phyloP scores from a whole-genome alignment of 2,329 filamentous ascomycete genomes.

The Mycosphaerella sp. region DNA sequence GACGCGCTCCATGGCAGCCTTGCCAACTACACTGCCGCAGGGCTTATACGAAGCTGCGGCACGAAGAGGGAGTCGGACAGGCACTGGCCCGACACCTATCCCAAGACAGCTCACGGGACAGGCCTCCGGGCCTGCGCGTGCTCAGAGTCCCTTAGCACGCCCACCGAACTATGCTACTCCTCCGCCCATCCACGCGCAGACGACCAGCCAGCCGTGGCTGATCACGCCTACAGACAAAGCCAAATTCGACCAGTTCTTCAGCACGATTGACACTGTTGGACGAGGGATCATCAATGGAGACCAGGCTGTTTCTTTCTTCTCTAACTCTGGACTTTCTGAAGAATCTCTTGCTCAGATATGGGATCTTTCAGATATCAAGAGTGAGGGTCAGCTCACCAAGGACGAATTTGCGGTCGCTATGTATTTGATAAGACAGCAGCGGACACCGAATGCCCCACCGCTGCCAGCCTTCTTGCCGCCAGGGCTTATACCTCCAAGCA shows the following conservation, averaged over 20 bases:
- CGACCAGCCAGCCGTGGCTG: slow-evolving; percentile 67
- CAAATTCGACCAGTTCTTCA: slow-evolving; percentile 82
- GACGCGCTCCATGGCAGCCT: slow-evolving; percentile 67
- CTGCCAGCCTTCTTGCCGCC: slow-evolving; percentile 73
- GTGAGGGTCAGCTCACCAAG: slow-evolving; percentile 72
- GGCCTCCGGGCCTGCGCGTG: slow-evolving; percentile 43
- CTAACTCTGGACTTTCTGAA: slow-evolving; percentile 82
- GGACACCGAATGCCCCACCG: slow-evolving; percentile 61
- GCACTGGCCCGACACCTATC: slow-evolving; percentile 48
- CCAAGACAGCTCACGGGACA: slow-evolving; percentile 75
- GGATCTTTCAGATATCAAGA: slow-evolving; percentile 93
- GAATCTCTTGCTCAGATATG: slow-evolving; percentile 90
- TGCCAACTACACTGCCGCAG: slow-evolving; percentile 75
- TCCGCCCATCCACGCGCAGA: slow-evolving; percentile 46
- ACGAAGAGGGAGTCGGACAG: slow-evolving; percentile 48
- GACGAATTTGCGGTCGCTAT: slow-evolving; percentile 97
- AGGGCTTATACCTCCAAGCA: slow-evolving; percentile 76
- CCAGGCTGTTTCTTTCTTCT: slow-evolving; percentile 90
- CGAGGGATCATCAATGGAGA: slow-evolving; percentile 86
- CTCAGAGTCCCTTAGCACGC: slow-evolving; percentile 54
- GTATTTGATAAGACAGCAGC: slow-evolving; percentile 89
- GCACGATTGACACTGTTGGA: slow-evolving; percentile 71
- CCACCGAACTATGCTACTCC: slow-evolving; percentile 45
- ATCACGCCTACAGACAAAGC: slow-evolving; percentile 77
- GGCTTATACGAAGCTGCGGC: slow-evolving; percentile 87